Evolutionary conservation across 352 stramenopile species (phyloP), one percentile per base, ranked within the genome.

Genomic region (Saprolegnia diclina): DNA sequence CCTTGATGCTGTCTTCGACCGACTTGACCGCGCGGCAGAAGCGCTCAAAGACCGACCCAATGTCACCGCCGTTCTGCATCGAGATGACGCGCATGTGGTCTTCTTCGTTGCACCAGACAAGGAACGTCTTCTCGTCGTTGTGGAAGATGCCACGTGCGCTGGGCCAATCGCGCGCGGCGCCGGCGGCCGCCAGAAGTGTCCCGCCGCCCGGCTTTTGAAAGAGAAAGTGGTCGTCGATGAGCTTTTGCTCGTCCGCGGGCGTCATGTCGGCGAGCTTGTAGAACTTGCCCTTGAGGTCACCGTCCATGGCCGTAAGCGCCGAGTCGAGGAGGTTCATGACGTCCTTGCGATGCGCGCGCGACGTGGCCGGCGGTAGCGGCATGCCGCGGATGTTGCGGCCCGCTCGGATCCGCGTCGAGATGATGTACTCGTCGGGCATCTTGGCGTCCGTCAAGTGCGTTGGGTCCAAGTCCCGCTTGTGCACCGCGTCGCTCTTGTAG

Each of bases 61-160:
- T 85, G 75, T 97, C 84, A 37, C 86, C 89, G 53, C 86, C 87
- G 24, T 89, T 82, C 65, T 89, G 78, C 80, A 91, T 87, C 54
- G 80, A 83, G 56, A 91, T 92, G 29, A 92, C 87, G 18, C 81
- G 76, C 74, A 85, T 88, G 80, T 93, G 82, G 72, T 93, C 82
- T 67, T 89, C 79, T 71, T 91, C 83, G 64, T 92, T 90, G 42
- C 87, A 75, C 83, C 83, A 92, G 65, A 84, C 77, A 52, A 97
- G 77, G 55, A 93, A 89, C 18, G 87, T 88, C 65, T 92, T 89
- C 59, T 81, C 80, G 71, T 93, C 81, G 75, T 96, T 94, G 64
- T 92, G 80, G 73, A 95, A 97, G 59, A 97, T 89, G 37, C 86
- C 89, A 67, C 90, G 77, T n/a, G 77, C 89, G 71, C 95, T 81